Base-by-base conservation (phyloP, 768 basidiomycete genomes). In the Tremella fuciformis region DNA sequence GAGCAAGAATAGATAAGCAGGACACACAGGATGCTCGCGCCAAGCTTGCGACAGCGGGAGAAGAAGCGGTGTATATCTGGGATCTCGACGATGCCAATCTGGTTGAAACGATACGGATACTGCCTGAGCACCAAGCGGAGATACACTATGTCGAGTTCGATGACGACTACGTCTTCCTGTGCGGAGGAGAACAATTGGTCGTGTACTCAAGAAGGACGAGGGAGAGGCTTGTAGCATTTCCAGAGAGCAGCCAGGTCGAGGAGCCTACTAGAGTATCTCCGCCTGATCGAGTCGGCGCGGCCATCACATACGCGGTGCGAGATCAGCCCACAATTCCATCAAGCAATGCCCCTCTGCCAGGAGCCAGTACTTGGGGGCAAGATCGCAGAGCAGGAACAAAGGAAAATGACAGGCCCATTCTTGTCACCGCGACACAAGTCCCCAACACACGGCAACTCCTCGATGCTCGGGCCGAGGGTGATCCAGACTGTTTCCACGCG, bases 61-160 rank as follows among this genome's bases (percentile, higher is more conserved):
- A 52, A 8, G 51, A 67, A 39, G 65, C 51, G 19, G 54, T 66
- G 1, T 73, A 73, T 53, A 50, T 69, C 16, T 67, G 55, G 53
- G 66, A 71, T 60, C 42, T 71, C 21, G 66, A 71, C 18, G 60
- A 64, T 57, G 58, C 51, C 34, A 52, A 24, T 34, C 55, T 25
- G 47, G 42, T 53, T 39, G 59, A 62, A 19, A 50, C 54, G 26
- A 37, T 57, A 7, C 49, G 16, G 13, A 24, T 56, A 24, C 44
- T n/a, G 2, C 26, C 18, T 22, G 22, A n/a, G 39, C n/a, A 41
- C 26, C 25, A 44, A 41, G 48, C 25, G 8, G 52, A 54, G 52
- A 46, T 16, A 55, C 42, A n/a, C 54, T 73, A 73, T 53, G 55
- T 73, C 54, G 71, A 73, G 44, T 66, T 73, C 41, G 71, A 73